Percentiles rank a stretch among this genome's conserved stretches.
phyloP scores from a whole-genome alignment of 106 monocot genomes.

The Phalaenopsis equestris region DNA sequence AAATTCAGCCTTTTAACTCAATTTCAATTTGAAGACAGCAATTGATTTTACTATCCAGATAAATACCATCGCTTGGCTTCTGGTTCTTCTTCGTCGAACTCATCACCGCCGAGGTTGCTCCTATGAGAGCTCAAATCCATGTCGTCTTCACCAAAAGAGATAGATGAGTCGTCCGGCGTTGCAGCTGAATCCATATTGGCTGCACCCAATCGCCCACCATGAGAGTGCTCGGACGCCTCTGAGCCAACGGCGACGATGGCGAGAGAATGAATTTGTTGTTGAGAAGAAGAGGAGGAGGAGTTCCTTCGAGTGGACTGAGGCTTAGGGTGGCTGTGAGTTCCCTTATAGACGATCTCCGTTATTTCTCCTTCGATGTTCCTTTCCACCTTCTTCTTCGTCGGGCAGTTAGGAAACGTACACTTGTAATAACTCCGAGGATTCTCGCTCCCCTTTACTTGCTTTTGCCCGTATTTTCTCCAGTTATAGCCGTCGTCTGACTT shows the following conservation, averaged over 20 bases:
- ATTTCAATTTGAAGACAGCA: not conserved
- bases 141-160: constrained; percentile 41
- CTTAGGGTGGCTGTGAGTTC: constrained; percentile 45
- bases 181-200: constrained; percentile 4
- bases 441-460: constrained; percentile 54
- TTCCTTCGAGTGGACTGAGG: constrained; percentile 35
- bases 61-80: constrained; percentile 55
- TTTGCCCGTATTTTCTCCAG: constrained; percentile 61
- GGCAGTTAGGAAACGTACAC: constrained; percentile 41
- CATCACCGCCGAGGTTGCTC: constrained; percentile 10
- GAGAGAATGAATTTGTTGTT: not conserved
- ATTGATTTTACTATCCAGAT: not conserved
- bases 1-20: not conserved
- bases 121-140: constrained; percentile 25
- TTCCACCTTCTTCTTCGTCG: constrained; percentile 49
- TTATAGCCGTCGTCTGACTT: constrained; percentile 49
- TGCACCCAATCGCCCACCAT: not conserved
- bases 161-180: constrained; percentile 47
- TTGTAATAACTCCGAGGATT: constrained; percentile 52
- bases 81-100: constrained; percentile 33
- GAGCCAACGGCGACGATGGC: not conserved
- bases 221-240: constrained; percentile 22
- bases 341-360: constrained; percentile 54
- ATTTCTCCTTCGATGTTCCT: constrained; percentile 36
- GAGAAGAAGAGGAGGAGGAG: constrained; percentile 8